Base-by-base conservation (phyloP, 176 grass and related monocot species). In the Rhynchospora breviuscula region DNA sequence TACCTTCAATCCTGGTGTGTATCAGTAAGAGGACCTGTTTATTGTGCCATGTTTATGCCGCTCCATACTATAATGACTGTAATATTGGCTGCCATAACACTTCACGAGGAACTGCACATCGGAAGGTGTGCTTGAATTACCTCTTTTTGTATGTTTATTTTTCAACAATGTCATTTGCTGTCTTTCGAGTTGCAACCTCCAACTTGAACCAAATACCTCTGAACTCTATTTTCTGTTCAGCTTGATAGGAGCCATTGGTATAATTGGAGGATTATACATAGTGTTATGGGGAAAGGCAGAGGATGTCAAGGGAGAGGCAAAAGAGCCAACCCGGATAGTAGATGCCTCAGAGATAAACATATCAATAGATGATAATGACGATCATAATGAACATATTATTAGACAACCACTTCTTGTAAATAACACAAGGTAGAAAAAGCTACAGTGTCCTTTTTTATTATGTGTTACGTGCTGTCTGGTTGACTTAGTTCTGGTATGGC, bases 1-100 rank as follows among this genome's bases (percentile, higher is more conserved):
- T 95, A 86, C 65, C 62, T 92, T 45, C 88, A 88, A 46, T 95
- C 87, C 17, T 95, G 90, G 93, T 90, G 85, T 79, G 87, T 96
- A 91, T 66, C 90, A 4, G 65, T 88, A 33, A 87, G 85, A 85
- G 93, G 88, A 0, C 93, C 93, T 7, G 87, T 95, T 18, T 92
- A 86, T 82, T 88, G 86, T 31, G 88, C 87, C 63, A 85, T 92
- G 40, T 92, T 95, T 78, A 92, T 85, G 33, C 93, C 90, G 8
- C 57, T 95, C 4, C 85, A 69, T 26, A 88, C 90, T 0, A 76
- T 95, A 17, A 89, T 95, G 19, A 86, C 93, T 23, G 77, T 87
- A 19, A 21, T 87, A 54, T 59, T 91, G 13, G 86, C 88, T 5
- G 63, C 59, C 1, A 35, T 89, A 8, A 70, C 92, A 26, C 87